Conservation (phyloP, 768 basidiomycete genomes). For the Gloeopeniophorella convolvens region DNA sequence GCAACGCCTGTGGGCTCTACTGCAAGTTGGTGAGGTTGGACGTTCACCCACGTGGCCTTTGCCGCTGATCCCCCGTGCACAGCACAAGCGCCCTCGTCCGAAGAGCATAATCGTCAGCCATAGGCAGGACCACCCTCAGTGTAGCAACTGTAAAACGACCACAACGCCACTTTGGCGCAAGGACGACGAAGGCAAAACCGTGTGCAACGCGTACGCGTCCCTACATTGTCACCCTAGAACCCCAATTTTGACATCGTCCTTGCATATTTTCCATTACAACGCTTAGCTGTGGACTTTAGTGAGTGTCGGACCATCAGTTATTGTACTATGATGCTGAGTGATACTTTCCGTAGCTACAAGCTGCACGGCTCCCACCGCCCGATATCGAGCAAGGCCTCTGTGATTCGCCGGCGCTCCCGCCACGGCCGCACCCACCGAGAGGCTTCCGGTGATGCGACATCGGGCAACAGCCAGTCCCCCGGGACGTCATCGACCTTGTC, state of each 20-base stretch:
- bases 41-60: neutral
- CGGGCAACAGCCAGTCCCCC: constrained; percentile 41
- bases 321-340: constrained; percentile 4
- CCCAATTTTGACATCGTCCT: too few relatives aligned
- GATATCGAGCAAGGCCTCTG: constrained; percentile 85
- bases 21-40: constrained; percentile 60
- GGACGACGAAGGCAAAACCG: constrained; percentile 84
- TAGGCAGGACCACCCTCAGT: constrained; percentile 64
- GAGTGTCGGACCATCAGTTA: constrained; percentile 25
- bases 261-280: too few relatives aligned
- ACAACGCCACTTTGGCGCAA: constrained; percentile 85
- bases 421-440: constrained; percentile 67
- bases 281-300: constrained; percentile 69
- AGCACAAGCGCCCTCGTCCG: constrained; percentile 84
- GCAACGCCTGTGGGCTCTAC: constrained; percentile 82
- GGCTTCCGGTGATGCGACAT: constrained; percentile 26
- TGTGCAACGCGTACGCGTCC: constrained; percentile 74
- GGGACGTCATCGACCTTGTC: constrained; percentile 72
- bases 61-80: neutral
- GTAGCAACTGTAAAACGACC: constrained; percentile 84
- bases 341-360: constrained; percentile 47
- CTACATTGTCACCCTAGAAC: constrained; percentile 1
- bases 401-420: constrained; percentile 77
- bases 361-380: constrained; percentile 78
- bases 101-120: constrained; percentile 78